Conservation (phyloP, 2,329 filamentous ascomycete species). For the Microthyrium microscopicum region DNA sequence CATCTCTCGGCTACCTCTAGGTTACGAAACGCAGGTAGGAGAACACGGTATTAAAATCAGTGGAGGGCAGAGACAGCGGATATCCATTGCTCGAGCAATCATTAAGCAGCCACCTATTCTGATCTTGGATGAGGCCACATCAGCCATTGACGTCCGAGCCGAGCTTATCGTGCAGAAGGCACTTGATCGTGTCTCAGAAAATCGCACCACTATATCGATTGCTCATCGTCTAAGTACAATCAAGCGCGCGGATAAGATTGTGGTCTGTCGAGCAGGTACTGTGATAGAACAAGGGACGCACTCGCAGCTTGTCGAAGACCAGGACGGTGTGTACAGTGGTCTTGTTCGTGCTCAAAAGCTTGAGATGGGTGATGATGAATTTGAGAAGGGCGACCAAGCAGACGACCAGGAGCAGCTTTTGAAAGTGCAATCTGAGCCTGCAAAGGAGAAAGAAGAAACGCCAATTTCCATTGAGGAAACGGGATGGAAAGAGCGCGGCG, state of each 20-base stretch:
- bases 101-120: slow-evolving; percentile 49
- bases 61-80: slow-evolving; percentile 71
- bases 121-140: slow-evolving; percentile 63
- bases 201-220: slow-evolving; percentile 59
- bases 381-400: slow-evolving; percentile 10
- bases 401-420: slow-evolving; percentile 6
- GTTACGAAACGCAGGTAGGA: slow-evolving; percentile 59
- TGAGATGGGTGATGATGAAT: slow-evolving; percentile 13
- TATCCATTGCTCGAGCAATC: slow-evolving; percentile 59
- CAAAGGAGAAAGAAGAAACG: neutral
- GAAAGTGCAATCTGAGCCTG: slow-evolving; percentile 10
- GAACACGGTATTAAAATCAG: slow-evolving; percentile 64
- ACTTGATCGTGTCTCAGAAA: slow-evolving; percentile 42
- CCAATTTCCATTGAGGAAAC: neutral
- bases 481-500: slow-evolving; percentile 16
- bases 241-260: slow-evolving; percentile 60
- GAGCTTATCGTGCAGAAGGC: slow-evolving; percentile 39
- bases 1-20: slow-evolving; percentile 21
- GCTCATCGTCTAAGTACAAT: slow-evolving; percentile 63
- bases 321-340: slow-evolving; percentile 47
- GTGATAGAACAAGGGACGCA: slow-evolving; percentile 64
- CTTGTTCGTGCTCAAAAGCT: slow-evolving; percentile 38
- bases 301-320: slow-evolving; percentile 45
- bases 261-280: slow-evolving; percentile 55
- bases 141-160: slow-evolving; percentile 41